These are phyloP conservation scores for Candida suzukii DNA, from an alignment of 805 yeast genomes.

Conservation along the genomic window DNA sequence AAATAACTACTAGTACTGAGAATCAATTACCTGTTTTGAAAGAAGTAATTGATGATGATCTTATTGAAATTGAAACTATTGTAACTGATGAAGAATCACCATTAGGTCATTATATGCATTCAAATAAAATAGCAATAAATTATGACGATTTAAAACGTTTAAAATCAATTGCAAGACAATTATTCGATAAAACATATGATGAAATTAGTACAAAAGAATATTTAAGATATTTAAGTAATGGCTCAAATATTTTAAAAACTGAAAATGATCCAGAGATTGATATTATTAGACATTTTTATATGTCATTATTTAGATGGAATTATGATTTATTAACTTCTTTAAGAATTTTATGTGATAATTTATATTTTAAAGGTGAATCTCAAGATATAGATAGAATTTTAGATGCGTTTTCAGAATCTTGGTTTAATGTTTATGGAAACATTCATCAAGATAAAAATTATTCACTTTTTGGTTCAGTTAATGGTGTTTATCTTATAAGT, in stretches of 20 bases:
- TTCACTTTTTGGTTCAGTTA: constrained; percentile 35
- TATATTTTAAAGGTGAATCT: constrained; percentile 79
- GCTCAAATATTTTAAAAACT: constrained; percentile 4
- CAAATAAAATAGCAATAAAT: constrained; percentile 1
- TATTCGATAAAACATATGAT: constrained; percentile 24
- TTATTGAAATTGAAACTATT: neutral
- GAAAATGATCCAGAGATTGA: constrained; percentile 27
- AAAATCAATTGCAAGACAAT: constrained; percentile 21
- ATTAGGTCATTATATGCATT: neutral
- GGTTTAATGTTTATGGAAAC: constrained; percentile 46
- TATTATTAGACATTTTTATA: constrained; percentile 34
- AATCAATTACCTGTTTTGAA: too few relatives aligned
- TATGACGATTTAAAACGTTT: constrained; percentile 5
- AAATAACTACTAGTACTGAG: too few relatives aligned
- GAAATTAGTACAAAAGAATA: constrained; percentile 16
- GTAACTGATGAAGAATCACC: constrained; percentile 7
- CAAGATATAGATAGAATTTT: constrained; percentile 72
- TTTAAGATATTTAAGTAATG: constrained; percentile 20
- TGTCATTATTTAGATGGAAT: constrained; percentile 39
- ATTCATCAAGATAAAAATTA: constrained; percentile 17
- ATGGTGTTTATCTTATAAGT: constrained; percentile 61
- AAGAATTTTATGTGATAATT: constrained; percentile 50
- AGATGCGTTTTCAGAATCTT: constrained; percentile 59
- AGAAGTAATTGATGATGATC: neutral
- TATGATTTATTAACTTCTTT: constrained; percentile 50